Evolutionary conservation across 139 green algal genomes (phyloP), one percentile per base, ranked within the genome.

Genomic region (Chlorella sp.): DNA sequence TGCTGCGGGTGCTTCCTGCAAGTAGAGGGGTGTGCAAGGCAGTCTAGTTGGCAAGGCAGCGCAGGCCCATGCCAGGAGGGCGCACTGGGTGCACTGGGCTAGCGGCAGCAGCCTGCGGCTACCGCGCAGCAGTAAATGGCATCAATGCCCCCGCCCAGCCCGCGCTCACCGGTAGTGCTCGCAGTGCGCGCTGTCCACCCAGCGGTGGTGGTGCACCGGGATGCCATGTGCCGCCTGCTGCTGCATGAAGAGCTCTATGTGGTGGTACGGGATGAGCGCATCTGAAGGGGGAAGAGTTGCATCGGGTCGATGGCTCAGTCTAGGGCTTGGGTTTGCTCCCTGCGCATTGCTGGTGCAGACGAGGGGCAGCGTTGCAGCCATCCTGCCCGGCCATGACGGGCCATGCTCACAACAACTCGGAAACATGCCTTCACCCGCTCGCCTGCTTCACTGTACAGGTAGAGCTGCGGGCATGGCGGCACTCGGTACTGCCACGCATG

Each of bases 391-490:
- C n/a, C n/a, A n/a, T n/a, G n/a, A n/a, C n/a, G n/a, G n/a, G n/a
- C n/a, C n/a, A n/a, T n/a, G n/a, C n/a, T n/a, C n/a, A n/a, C n/a
- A n/a, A n/a, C n/a, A n/a, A n/a, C n/a, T n/a, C n/a, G n/a, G n/a
- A n/a, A n/a, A n/a, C n/a, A n/a, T n/a, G n/a, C n/a, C 51, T 11
- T 82, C 62, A 32, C 8, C 0, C 24, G 22, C 8, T 36, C 36
- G 43, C 77, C 77, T 83, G 77, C 56, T 83, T 73, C 73, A 40
- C 58, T 74, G 80, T 94, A 94, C 13, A 96, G 69, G 85, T 94
- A 96, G 19, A 96, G 85, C 86, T 96, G 93, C 13, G 90, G 91
- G 43, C 88, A 91, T 0, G 75, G 46, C 24, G 92, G 92, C 30
- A 90, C 88, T 24, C 80, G 65, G 38, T 91, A 51, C 34, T 81